Conservation (phyloP, 1,284 basidiomycete species). For the Singerocomus inundabilis region DNA sequence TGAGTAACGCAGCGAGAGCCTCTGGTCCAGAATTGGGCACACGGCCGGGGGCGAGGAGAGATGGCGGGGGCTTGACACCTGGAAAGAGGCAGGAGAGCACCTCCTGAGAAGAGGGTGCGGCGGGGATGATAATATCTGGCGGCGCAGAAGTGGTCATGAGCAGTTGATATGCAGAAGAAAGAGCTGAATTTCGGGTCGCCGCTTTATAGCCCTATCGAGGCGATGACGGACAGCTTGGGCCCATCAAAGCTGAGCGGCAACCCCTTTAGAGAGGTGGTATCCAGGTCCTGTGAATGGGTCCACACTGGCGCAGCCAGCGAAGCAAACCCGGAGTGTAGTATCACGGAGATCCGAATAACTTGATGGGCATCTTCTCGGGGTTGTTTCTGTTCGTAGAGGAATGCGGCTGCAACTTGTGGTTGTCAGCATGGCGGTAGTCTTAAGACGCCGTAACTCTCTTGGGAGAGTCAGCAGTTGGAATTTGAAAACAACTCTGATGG, state of each 20-base stretch:
- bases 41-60: conserved; percentile 35
- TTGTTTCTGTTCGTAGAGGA: no score
- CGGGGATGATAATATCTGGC: conserved; percentile 21
- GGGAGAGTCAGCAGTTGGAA: no score
- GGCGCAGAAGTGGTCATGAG: conserved; percentile 29
- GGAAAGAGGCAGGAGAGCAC: conserved; percentile 39
- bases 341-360: no score
- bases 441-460: no score
- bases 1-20: conserved; percentile 43
- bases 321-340: no score
- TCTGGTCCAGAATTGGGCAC: conserved; percentile 50
- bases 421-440: no score
- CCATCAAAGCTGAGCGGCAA: background rate
- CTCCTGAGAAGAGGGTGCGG: conserved; percentile 15
- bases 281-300: background rate
- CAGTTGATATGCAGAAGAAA: background rate
- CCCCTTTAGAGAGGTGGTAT: conserved; percentile 7
- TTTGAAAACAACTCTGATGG: no score
- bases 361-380: no score
- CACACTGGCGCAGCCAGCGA: conserved; percentile 4
- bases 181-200: background rate
- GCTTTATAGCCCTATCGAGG: conserved; percentile 11
- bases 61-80: conserved; percentile 36
- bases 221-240: background rate
- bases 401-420: no score